Base-by-base conservation (phyloP, 768 basidiomycete species). In the Boletus rubroflammeus region DNA sequence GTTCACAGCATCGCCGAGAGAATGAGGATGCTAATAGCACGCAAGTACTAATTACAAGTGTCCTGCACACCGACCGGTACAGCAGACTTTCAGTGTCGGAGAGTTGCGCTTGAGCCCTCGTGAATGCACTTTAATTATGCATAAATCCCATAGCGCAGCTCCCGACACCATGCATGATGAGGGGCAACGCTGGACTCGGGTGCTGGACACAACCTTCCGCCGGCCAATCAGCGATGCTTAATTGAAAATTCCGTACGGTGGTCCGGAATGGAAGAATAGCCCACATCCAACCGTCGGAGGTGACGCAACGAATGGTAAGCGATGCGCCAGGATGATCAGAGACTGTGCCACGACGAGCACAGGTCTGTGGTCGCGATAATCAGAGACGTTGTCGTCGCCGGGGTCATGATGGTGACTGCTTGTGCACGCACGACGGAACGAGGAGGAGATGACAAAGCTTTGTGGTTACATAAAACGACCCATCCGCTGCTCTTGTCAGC, bases 401-500 rank as follows among this genome's bases (percentile, higher is more conserved):
- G 13, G n/a, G n/a, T n/a, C n/a, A n/a, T n/a, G 47, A 48, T 14
- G 45, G 14, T n/a, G 21, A n/a, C n/a, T n/a, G n/a, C n/a, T 32
- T 6, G 31, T 32, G 21, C 45, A 46, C 28, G 14, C 14, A 46
- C 28, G 44, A 47, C 23, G 34, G 47, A 28, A 29, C 19, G 36
- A 34, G 50, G 46, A 61, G 56, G 53, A 53, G 68, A 69, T 69
- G 68, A 69, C 68, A 69, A 69, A 69, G 68, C 68, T 56, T 59
- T 39, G 52, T 66, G 68, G 68, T 69, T 69, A 69, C 68, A 69
- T 69, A 69, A 69, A 69, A 64, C 48, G 69, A 62, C 58, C 60
- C 50, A 58, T 57, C 53, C 51, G 46, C 42, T 60, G 64, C 64
- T 58, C 60, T 71, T 71, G 68, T 69, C 68, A 69, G 69, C 69